Conservation (phyloP, 2,329 filamentous ascomycete genomes). For the Cyphellophora europaea region DNA sequence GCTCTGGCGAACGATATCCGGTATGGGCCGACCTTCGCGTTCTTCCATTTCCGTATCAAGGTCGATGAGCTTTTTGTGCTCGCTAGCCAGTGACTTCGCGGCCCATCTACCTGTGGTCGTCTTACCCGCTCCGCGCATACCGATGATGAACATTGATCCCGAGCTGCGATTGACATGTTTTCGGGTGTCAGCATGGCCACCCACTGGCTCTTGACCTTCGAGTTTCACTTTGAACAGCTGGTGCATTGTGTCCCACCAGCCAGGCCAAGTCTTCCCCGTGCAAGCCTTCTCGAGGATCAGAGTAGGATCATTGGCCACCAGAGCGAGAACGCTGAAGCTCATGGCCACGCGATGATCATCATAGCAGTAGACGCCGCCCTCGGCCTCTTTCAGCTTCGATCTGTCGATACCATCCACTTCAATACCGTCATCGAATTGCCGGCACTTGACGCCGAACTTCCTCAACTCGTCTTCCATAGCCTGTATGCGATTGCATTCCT, state of each 20-base stretch:
- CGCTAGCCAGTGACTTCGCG: slow-evolving; percentile 61
- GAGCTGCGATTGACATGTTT: slow-evolving; percentile 30
- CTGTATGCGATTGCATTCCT: slow-evolving; percentile 92
- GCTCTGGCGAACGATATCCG: slow-evolving; percentile 66
- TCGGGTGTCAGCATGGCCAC: slow-evolving; percentile 24
- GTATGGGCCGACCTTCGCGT: slow-evolving; percentile 65
- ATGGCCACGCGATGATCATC: slow-evolving; percentile 97
- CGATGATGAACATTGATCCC: slow-evolving; percentile 83
- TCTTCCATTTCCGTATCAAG: slow-evolving; percentile 80
- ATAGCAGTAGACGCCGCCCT: slow-evolving; percentile 75
- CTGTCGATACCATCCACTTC: slow-evolving; percentile 50
- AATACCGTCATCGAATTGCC: slow-evolving; percentile 91
- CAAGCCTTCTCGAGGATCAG: slow-evolving; percentile 85
- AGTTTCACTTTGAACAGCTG: slow-evolving; percentile 67
- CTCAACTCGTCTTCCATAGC: slow-evolving; percentile 92
- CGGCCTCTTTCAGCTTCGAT: slow-evolving; percentile 44
- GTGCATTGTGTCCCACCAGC: slow-evolving; percentile 89
- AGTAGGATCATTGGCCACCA: slow-evolving; percentile 60
- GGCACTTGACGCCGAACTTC: slow-evolving; percentile 82
- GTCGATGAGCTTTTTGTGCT: slow-evolving; percentile 74
- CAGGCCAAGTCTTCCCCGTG: slow-evolving; percentile 95
- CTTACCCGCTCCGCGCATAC: slow-evolving; percentile 95
- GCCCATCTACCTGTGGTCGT: slow-evolving; percentile 88
- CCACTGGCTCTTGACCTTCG: slow-evolving; percentile 58
- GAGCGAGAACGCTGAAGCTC: slow-evolving; percentile 87